Evolutionary conservation across 1,284 basidiomycete genomes (phyloP), one percentile per base, ranked within the genome.

Genomic region (Porodaedalea pini): DNA sequence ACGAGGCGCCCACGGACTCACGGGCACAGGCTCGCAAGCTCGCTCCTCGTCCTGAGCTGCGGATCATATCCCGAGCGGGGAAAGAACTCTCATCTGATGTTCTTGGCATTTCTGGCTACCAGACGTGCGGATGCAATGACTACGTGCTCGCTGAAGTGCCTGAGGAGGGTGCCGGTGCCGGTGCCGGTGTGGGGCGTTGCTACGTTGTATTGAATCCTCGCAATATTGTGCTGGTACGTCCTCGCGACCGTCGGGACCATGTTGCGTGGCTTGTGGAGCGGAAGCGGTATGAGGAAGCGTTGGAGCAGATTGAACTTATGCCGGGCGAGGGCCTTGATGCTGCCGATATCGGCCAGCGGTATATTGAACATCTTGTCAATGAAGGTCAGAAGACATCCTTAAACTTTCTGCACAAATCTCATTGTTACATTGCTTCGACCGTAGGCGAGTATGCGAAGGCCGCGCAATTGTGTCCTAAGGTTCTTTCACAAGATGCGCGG

Each of bases 231-330:
- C 73, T 94, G 2, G 94, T 94, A 3, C 82, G 85, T 62, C 88
- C 91, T 21, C 78, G 97, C 56, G 95, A 98, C 73, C 81, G 83
- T 67, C 82, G 84, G 64, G 97, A 99, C 70, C 94, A 97, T 67
- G 84, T 99, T 47, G 78, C 83, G 10, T 99, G 96, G 96, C 76
- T 99, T 15, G 86, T 98, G 15, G 92, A 98, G 66, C 80, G 85
- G 61, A 78, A 83, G 67, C 75, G 85, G 60, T 99, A 93, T 67
- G 91, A 94, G 64, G 93, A 97, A 66, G 97, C 97, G 0, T 75
- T 99, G 59, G 82, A 81, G 25, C 86, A 86, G 56, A 83, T 94
- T n/a, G 94, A 97, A 70, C 77, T 84, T 23, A 66, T 68, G 65
- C 69, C 71, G 34, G 64, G 70, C 62, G 71, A 76, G 58, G 70